Evolutionary conservation across 2,329 filamentous ascomycete species (phyloP), one percentile per base, ranked within the genome.

Genomic region (Pseudogymnoascus sp.): DNA sequence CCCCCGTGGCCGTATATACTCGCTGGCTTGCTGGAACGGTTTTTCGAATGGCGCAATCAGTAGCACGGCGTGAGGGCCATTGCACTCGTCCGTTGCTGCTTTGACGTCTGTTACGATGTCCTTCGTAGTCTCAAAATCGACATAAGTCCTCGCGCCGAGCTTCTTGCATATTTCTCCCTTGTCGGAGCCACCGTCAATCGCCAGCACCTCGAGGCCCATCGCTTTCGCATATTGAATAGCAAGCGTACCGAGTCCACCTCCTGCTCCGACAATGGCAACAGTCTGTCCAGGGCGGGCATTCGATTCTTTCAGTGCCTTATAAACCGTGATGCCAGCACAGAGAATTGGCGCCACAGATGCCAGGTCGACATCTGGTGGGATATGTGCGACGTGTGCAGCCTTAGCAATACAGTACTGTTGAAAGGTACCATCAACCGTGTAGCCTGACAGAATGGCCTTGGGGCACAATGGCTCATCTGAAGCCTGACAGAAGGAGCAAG

Each of bases 1-100:
- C 65, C 93, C 93, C 65, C 86, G 86, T 63, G 91, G 84, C 65
- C 93, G 89, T 66, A 96, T 88, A 77, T 97, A 53, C 38, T 84
- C 87, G 59, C 90, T 86, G 44, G 93, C 93, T 80, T 97, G 93
- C 79, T 96, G 91, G 86, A 97, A 97, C 62, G 93, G 93, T 81
- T 88, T 91, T 83, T 97, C 93, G 70, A 81, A 84, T 61, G 91
- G 92, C 66, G 93, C 93, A 65, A 97, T 85, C 50, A 97, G 82
- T 68, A 97, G 81, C 66, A 93, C 92, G 40, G 91, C 93, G 71
- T 96, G 89, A 4, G 93, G 92, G 61, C 93, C 93, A 14, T 91
- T 82, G 19, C 90, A 90, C 70, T 93, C 91, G 29, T 84, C 78
- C 1, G 91, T 96, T 29, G 87, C 87, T 56, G 85, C 86, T 80